Evolutionary conservation across 2,329 filamentous ascomycete species (phyloP).

Genomic region (Diaporthe sp.): DNA sequence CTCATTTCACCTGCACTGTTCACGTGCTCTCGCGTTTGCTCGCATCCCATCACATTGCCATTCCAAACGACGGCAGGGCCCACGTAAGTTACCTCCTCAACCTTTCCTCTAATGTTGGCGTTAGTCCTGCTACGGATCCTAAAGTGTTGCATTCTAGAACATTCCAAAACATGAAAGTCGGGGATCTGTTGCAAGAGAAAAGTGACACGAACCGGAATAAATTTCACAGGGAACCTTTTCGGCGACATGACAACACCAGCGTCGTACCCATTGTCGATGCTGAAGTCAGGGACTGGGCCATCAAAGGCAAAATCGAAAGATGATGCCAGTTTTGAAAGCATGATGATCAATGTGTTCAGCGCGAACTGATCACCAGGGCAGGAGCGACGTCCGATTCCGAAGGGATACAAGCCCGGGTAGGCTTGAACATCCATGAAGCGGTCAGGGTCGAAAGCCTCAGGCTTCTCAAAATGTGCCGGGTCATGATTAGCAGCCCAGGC

Average conservation of each 20-base stretch:
- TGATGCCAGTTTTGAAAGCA: slow-evolving; percentile 3
- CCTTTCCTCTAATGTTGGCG: not conserved
- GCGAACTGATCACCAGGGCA: slow-evolving; percentile 21
- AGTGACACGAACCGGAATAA: too few species aligned
- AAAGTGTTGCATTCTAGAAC: too few species aligned
- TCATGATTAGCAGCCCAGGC: slow-evolving; percentile 23
- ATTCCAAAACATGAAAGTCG: too few species aligned
- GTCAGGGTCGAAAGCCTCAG: not conserved
- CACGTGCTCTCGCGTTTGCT: too few species aligned
- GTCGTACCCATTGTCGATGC: not conserved
- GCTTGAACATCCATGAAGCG: not conserved
- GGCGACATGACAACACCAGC: slow-evolving; percentile 7
- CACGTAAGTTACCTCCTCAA: not conserved
- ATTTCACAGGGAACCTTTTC: slow-evolving; percentile 9
- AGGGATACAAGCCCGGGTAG: slow-evolving; percentile 1
- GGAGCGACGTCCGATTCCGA: slow-evolving; percentile 1
- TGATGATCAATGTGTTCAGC: slow-evolving; percentile 16
- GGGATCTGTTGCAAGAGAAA: too few species aligned
- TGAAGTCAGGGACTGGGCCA: not conserved
- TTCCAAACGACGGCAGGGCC: not conserved
- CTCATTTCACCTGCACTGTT: too few species aligned
- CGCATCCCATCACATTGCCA: not conserved
- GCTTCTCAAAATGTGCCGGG: not conserved
- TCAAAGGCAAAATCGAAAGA: slow-evolving; percentile 17
- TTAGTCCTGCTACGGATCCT: too few species aligned